phyloP scores from a whole-genome alignment of 2,329 filamentous ascomycete genomes.

The Penicillium brevicompactum region DNA sequence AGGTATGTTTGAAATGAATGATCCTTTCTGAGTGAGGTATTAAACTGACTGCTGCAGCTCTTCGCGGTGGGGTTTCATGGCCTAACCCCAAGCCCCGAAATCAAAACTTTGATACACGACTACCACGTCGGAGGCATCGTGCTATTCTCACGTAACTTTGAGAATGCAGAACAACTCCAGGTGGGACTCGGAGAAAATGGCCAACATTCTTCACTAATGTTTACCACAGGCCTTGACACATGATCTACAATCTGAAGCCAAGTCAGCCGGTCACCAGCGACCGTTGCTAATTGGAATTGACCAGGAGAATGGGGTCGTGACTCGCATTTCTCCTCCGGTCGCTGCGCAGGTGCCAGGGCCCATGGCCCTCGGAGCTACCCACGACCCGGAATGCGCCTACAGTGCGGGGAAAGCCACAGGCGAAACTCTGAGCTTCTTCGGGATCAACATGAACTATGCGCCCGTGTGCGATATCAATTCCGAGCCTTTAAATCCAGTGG shows the following conservation, averaged over 20 bases:
- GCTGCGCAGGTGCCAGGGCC: slow-evolving; percentile 46
- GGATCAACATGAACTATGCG: slow-evolving; percentile 51
- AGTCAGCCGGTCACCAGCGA: slow-evolving; percentile 40
- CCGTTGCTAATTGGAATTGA: slow-evolving; percentile 49
- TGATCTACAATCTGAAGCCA: slow-evolving; percentile 44
- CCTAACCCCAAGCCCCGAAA: slow-evolving; percentile 40
- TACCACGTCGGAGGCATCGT: slow-evolving; percentile 47
- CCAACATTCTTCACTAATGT: background rate
- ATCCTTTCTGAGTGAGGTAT: background rate
- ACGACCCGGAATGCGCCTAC: slow-evolving; percentile 37
- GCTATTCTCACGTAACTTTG: slow-evolving; percentile 47
- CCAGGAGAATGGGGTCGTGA: slow-evolving; percentile 50
- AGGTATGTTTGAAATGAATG: slow-evolving; percentile 26
- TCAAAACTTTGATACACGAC: slow-evolving; percentile 46
- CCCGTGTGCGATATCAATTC: slow-evolving; percentile 50
- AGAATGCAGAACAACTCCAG: slow-evolving; percentile 41
- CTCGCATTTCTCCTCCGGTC: slow-evolving; percentile 43
- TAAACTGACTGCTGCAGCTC: slow-evolving; percentile 31
- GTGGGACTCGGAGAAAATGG: slow-evolving; percentile 13
- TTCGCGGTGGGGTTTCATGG: slow-evolving; percentile 50
- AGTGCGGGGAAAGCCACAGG: slow-evolving; percentile 43
- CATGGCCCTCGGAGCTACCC: slow-evolving; percentile 49
- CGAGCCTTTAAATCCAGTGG: slow-evolving; percentile 47
- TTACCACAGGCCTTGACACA: slow-evolving; percentile 30
- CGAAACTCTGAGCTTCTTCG: slow-evolving; percentile 40